These are phyloP conservation scores for Dispira parvispora DNA, from an alignment of 192 early-diverging fungal genomes.

Conservation along the genomic window DNA sequence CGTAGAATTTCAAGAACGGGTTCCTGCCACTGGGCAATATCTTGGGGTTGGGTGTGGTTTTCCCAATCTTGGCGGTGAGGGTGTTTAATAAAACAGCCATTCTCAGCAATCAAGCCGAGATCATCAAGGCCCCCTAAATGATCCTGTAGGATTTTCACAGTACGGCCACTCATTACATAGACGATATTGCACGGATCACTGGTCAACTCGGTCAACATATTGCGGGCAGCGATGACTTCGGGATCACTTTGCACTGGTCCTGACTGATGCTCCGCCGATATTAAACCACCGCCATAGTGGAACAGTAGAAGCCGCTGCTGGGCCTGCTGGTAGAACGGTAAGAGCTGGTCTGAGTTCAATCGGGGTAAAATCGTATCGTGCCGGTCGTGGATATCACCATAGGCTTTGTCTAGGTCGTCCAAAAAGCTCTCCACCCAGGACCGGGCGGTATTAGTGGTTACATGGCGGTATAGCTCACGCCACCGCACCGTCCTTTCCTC, in stretches of 20 bases:
- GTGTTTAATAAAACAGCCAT: constrained; percentile 47
- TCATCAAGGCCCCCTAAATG: constrained; percentile 43
- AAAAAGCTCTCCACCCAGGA: constrained; percentile 50
- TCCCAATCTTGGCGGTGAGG: constrained; percentile 38
- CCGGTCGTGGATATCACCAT: constrained; percentile 27
- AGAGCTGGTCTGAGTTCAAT: constrained; percentile 13
- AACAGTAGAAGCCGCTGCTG: constrained; percentile 18
- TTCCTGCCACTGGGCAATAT: constrained; percentile 49
- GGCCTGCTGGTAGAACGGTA: neutral
- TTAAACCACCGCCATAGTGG: constrained; percentile 54
- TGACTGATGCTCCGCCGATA: constrained; percentile 17
- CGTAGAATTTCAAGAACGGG: constrained; percentile 62
- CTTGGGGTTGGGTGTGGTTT: constrained; percentile 29
- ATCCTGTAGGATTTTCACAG: constrained; percentile 39
- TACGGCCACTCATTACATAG: constrained; percentile 61
- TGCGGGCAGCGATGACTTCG: neutral
- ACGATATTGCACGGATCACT: constrained; percentile 48
- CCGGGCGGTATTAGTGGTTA: constrained; percentile 47
- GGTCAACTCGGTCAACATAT: constrained; percentile 30
- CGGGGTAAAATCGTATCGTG: constrained; percentile 31
- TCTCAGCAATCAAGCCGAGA: constrained; percentile 56
- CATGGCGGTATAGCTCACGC: constrained; percentile 51
- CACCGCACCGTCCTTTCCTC: constrained; percentile 62
- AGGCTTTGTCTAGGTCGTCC: constrained; percentile 31
- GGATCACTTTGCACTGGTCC: neutral